phyloP scores from a whole-genome alignment of 2,329 filamentous ascomycete species.

The Colletotrichum cuscutae region DNA sequence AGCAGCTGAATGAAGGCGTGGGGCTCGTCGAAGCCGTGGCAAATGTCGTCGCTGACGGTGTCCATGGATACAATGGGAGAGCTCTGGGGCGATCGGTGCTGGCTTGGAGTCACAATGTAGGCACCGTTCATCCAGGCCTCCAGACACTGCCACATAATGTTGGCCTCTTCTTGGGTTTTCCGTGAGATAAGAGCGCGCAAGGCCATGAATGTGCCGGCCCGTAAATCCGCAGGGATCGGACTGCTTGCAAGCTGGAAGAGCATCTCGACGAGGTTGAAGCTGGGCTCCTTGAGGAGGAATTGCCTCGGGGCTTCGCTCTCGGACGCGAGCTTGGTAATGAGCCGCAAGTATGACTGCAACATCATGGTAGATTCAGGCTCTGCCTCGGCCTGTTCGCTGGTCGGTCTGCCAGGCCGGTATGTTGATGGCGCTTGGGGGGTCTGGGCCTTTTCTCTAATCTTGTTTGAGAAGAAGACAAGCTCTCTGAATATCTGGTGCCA shows the following conservation, averaged over 20 bases:
- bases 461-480: constrained; percentile 83
- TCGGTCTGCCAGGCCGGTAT: constrained; percentile 69
- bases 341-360: constrained; percentile 91
- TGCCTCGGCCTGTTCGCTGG: constrained; percentile 75
- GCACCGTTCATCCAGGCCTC: constrained; percentile 82
- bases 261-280: constrained; percentile 76
- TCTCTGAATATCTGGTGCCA: constrained; percentile 95
- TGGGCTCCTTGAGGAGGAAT: constrained; percentile 75
- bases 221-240: constrained; percentile 78
- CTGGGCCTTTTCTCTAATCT: constrained; percentile 78
- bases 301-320: constrained; percentile 78
- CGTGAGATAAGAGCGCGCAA: constrained; percentile 79
- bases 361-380: constrained; percentile 97
- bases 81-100: constrained; percentile 44
- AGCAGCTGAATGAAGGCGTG: constrained; percentile 86
- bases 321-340: constrained; percentile 83
- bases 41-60: constrained; percentile 78
- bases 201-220: constrained; percentile 85
- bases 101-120: constrained; percentile 49
- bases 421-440: constrained; percentile 59
- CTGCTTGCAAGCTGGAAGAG: constrained; percentile 84
- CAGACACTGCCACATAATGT: constrained; percentile 81
- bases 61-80: constrained; percentile 60
- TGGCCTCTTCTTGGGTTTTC: constrained; percentile 74
- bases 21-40: constrained; percentile 84